These are phyloP conservation scores for Chaetomium sp. DNA, from an alignment of 2,329 filamentous ascomycete genomes.

Conservation along the genomic window DNA sequence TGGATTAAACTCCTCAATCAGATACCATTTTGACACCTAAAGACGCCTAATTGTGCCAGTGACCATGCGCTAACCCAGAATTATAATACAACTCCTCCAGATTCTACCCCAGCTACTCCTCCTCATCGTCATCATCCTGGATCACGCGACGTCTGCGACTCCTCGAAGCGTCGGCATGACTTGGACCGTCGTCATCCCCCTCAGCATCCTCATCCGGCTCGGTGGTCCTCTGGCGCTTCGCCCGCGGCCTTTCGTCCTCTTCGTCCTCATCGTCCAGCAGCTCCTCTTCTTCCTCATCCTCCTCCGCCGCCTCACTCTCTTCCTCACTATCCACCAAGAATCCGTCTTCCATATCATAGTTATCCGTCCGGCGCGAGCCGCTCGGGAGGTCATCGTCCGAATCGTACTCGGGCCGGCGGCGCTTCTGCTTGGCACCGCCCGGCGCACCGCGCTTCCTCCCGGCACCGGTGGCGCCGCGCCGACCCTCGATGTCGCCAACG, in stretches of 20 bases:
- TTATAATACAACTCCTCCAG: constrained; percentile 16
- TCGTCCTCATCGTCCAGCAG: constrained; percentile 56
- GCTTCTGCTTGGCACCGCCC: constrained; percentile 54
- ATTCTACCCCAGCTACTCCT: constrained; percentile 12
- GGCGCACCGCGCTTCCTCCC: constrained; percentile 55
- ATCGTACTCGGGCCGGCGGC: constrained; percentile 67
- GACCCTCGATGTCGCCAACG: constrained; percentile 69
- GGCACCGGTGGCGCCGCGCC: constrained; percentile 48
- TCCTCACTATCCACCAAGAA: constrained; percentile 78
- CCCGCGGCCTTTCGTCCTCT: constrained; percentile 47
- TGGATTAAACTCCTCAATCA: background rate
- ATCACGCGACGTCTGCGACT: constrained; percentile 34
- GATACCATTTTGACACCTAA: constrained; percentile 9
- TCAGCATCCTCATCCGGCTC: constrained; percentile 54
- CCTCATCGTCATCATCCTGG: constrained; percentile 38
- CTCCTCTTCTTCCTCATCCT: constrained; percentile 65
- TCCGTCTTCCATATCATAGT: constrained; percentile 78
- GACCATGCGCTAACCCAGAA: constrained; percentile 19
- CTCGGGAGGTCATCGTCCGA: constrained; percentile 73
- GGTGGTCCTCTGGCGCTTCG: constrained; percentile 55
- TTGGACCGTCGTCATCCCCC: constrained; percentile 55
- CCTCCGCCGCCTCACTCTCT: constrained; percentile 61
- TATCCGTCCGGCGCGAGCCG: constrained; percentile 64
- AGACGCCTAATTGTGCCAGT: constrained; percentile 20
- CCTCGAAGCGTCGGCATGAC: constrained; percentile 28